Percentiles rank a stretch among this genome's conserved stretches.
These are phyloP conservation scores for Curvularia eragrostidis DNA, from an alignment of 2,329 filamentous ascomycete species.

Conservation along the genomic window DNA sequence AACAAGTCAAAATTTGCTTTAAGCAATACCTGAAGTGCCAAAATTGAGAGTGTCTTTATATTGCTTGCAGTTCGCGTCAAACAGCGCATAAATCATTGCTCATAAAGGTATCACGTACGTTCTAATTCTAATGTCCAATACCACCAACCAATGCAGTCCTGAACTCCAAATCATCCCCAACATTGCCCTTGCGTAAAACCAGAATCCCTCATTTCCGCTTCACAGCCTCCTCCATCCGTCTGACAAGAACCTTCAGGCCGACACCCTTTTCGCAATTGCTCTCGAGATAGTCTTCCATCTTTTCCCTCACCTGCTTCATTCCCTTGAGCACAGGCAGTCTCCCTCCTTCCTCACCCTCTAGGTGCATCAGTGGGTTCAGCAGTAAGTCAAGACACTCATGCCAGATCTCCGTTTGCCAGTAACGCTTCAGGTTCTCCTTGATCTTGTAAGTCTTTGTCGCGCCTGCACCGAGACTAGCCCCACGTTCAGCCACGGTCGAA, in stretches of 20 bases:
- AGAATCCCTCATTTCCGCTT: conserved; percentile 51
- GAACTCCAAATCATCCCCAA: conserved; percentile 4
- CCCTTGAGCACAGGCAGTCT: conserved; percentile 75
- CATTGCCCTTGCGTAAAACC: not conserved
- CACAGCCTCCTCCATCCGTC: conserved; percentile 72
- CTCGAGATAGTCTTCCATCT: conserved; percentile 85
- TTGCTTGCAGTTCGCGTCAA: not conserved
- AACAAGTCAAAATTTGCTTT: too few relatives aligned
- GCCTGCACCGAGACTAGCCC: conserved; percentile 62
- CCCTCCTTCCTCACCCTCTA: conserved; percentile 68
- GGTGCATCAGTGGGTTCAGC: conserved; percentile 77
- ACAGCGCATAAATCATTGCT: not conserved
- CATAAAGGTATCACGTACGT: conserved; percentile 6
- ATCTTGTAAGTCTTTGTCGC: conserved; percentile 76
- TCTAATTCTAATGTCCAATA: conserved; percentile 12
- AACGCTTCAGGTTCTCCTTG: conserved; percentile 84
- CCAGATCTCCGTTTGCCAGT: conserved; percentile 98
- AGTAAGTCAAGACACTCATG: conserved; percentile 79
- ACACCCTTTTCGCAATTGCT: conserved; percentile 80
- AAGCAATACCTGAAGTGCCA: not conserved
- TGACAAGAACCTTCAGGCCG: conserved; percentile 62
- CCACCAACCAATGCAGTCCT: conserved; percentile 24
- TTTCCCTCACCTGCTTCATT: conserved; percentile 72
- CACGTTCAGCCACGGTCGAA: conserved; percentile 67
- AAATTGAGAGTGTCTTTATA: too few relatives aligned